These are phyloP conservation scores for Calonectria ilicicola DNA, from an alignment of 2,329 filamentous ascomycete genomes.

Conservation along the genomic window DNA sequence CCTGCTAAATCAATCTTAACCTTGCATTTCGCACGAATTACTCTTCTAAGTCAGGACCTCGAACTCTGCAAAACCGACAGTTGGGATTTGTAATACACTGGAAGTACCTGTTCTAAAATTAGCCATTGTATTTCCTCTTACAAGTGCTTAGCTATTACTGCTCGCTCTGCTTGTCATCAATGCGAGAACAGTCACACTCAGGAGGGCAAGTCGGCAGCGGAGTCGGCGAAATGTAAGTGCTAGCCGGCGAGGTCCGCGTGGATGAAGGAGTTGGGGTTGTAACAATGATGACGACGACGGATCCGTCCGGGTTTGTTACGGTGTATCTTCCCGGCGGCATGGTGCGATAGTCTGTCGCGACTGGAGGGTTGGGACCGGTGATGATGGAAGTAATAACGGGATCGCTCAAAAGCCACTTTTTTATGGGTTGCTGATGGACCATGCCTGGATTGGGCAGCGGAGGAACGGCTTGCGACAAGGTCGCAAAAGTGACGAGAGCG, in stretches of 20 bases:
- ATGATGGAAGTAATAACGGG: background rate
- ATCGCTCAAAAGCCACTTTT: background rate
- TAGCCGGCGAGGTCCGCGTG: background rate
- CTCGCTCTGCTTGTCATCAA: conserved; percentile 41
- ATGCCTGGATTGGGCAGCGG: background rate
- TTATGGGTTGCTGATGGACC: background rate
- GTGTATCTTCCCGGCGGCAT: conserved; percentile 43
- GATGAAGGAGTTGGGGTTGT: conserved; percentile 11
- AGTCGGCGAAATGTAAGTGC: conserved; percentile 18
- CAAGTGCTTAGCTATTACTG: conserved; percentile 21
- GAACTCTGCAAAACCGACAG: conserved; percentile 36
- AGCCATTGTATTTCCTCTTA: background rate
- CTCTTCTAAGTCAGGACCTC: background rate
- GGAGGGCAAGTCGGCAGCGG: conserved; percentile 23
- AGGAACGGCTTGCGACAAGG: background rate
- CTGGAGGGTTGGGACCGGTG: background rate
- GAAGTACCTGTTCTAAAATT: conserved; percentile 42
- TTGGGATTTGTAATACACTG: conserved; percentile 49
- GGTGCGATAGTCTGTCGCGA: conserved; percentile 38
- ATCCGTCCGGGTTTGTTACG: conserved; percentile 24
- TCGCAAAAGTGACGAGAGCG: background rate
- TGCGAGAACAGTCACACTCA: conserved; percentile 43
- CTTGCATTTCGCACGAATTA: too few relatives aligned
- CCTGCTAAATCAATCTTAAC: background rate
- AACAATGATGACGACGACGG: conserved; percentile 36